These are phyloP conservation scores for Babesia bovis DNA, from an alignment of 169 alveolate species.

Conservation along the genomic window DNA sequence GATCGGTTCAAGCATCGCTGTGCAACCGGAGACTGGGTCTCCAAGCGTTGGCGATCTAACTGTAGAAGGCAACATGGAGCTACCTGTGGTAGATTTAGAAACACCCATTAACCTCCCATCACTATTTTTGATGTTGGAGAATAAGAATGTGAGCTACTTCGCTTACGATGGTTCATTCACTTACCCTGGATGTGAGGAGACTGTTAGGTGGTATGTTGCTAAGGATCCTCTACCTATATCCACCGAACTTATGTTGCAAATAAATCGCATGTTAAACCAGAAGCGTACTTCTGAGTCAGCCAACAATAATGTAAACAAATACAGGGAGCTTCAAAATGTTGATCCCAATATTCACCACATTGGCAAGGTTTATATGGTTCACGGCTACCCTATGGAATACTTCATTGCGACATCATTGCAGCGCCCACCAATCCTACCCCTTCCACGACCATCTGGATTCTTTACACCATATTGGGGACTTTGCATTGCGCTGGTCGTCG, in stretches of 20 bases:
- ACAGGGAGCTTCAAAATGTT: slow-evolving; percentile 75
- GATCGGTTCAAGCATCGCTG: slow-evolving; percentile 58
- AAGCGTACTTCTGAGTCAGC: slow-evolving; percentile 55
- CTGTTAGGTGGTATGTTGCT: slow-evolving; percentile 84
- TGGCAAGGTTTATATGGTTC: slow-evolving; percentile 78
- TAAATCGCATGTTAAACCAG: slow-evolving; percentile 80
- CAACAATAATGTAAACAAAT: slow-evolving; percentile 63
- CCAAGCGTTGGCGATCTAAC: slow-evolving; percentile 47
- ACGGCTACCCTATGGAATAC: slow-evolving; percentile 81
- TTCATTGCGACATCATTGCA: slow-evolving; percentile 70
- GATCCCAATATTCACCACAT: slow-evolving; percentile 68
- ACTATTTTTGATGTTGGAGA: slow-evolving; percentile 81
- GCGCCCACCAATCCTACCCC: background rate
- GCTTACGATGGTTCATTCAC: slow-evolving; percentile 84
- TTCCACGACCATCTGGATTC: background rate
- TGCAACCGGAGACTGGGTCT: slow-evolving; percentile 34
- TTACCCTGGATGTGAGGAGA: slow-evolving; percentile 80
- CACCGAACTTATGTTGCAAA: slow-evolving; percentile 79
- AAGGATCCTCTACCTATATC: slow-evolving; percentile 82
- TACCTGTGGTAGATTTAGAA: slow-evolving; percentile 68
- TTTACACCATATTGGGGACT: background rate
- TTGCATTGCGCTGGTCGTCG: background rate
- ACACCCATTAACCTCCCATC: slow-evolving; percentile 77
- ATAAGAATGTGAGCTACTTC: slow-evolving; percentile 73
- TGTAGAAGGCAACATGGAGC: slow-evolving; percentile 17